A percentile compares a stretch with the other conserved stretches of the same genome.
phyloP scores from a whole-genome alignment of 129 eudicot species.

The Calendula officinalis region DNA sequence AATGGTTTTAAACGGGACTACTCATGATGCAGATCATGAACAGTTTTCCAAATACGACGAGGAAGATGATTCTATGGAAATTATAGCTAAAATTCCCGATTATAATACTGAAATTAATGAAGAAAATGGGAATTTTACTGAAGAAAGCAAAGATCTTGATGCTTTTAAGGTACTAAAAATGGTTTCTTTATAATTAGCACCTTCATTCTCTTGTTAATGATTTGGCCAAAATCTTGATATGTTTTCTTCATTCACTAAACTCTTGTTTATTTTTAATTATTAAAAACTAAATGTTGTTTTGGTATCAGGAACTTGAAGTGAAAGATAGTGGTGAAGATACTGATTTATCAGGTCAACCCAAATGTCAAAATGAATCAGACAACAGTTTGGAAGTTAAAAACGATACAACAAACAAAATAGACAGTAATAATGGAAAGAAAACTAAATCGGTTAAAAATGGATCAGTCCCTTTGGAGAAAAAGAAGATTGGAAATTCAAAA shows the following conservation, averaged over 20 bases:
- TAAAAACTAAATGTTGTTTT: background rate
- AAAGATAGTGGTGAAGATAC: constrained; percentile 12
- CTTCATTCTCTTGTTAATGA: background rate
- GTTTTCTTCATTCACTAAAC: background rate
- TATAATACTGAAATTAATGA: constrained; percentile 36
- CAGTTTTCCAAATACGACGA: constrained; percentile 32
- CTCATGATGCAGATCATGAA: constrained; percentile 43
- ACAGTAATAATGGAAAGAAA: constrained; percentile 34
- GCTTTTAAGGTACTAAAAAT: constrained; percentile 49
- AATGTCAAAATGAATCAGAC: constrained; percentile 33
- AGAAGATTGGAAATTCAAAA: constrained; percentile 39
- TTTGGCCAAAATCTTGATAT: background rate
- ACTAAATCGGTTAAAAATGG: constrained; percentile 46
- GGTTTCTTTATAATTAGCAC: background rate
- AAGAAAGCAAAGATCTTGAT: constrained; percentile 29
- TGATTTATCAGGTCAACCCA: constrained; percentile 24
- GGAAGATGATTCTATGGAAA: constrained; percentile 36
- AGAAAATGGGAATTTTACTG: constrained; percentile 31
- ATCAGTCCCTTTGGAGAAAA: constrained; percentile 36
- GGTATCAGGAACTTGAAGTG: constrained; percentile 55
- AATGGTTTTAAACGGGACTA: constrained; percentile 37
- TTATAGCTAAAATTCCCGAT: constrained; percentile 39
- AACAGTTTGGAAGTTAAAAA: constrained; percentile 36
- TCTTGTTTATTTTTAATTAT: no score
- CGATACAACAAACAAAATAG: constrained; percentile 40